phyloP scores from a whole-genome alignment of 805 yeast genomes.

The Metschnikowia chrysomelidarum region DNA sequence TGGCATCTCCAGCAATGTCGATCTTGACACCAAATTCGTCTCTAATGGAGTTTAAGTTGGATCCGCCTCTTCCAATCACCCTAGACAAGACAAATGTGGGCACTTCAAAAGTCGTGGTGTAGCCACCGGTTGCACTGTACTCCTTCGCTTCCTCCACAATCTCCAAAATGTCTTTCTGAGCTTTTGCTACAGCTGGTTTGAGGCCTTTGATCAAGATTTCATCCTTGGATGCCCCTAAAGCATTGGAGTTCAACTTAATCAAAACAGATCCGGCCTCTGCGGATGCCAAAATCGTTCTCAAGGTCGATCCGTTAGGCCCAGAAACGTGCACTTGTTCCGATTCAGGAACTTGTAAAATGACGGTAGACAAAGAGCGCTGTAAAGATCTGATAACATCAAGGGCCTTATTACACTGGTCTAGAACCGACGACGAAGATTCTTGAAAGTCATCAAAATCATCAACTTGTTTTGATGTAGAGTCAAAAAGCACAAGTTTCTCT shows the following conservation, averaged over 20 bases:
- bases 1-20: slow-evolving; percentile 59
- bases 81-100: slow-evolving; percentile 71
- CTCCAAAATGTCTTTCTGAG: slow-evolving; percentile 49
- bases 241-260: slow-evolving; percentile 48
- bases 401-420: slow-evolving; percentile 52
- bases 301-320: slow-evolving; percentile 62
- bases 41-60: slow-evolving; percentile 62
- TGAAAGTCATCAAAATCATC: slow-evolving; percentile 62
- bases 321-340: slow-evolving; percentile 57
- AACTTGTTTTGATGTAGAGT: slow-evolving; percentile 40
- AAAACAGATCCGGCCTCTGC: slow-evolving; percentile 39
- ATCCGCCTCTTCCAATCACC: slow-evolving; percentile 88
- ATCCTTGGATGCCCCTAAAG: slow-evolving; percentile 39
- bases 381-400: slow-evolving; percentile 59
- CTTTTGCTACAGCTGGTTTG: slow-evolving; percentile 56
- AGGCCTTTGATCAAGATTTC: slow-evolving; percentile 70
- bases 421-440: slow-evolving; percentile 53
- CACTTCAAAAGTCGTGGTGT: slow-evolving; percentile 50
- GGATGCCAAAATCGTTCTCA: slow-evolving; percentile 42
- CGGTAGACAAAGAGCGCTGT: slow-evolving; percentile 51
- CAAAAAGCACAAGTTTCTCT: slow-evolving; percentile 52
- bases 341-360: slow-evolving; percentile 49
- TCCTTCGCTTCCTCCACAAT: slow-evolving; percentile 56
- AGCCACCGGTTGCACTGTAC: slow-evolving; percentile 40
- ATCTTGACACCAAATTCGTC: slow-evolving; percentile 74